A percentile compares a stretch with the other conserved stretches of the same genome.
phyloP scores from a whole-genome alignment of 2,329 filamentous ascomycete species.

The Trichoderma aggressivum region DNA sequence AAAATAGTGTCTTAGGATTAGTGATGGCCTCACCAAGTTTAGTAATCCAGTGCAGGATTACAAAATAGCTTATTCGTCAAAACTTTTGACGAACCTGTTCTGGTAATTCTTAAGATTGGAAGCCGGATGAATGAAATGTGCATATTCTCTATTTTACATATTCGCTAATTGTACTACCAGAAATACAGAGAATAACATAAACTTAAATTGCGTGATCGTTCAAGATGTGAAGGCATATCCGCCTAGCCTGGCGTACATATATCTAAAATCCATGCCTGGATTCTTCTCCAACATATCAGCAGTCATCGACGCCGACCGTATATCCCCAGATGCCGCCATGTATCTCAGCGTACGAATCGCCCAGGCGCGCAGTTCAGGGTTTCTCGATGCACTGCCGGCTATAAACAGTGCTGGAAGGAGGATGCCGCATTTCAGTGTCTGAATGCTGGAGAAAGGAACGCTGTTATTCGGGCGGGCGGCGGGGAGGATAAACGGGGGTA shows the following conservation, averaged over 20 bases:
- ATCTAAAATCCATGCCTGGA: slow-evolving; percentile 23
- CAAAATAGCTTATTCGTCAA: background rate
- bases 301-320: slow-evolving; percentile 20
- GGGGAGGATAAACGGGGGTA: slow-evolving; percentile 23
- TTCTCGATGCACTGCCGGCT: slow-evolving; percentile 18
- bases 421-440: slow-evolving; percentile 23
- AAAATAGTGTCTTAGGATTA: background rate
- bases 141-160: background rate
- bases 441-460: slow-evolving; percentile 21
- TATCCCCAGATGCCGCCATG: slow-evolving; percentile 22
- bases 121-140: background rate
- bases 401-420: slow-evolving; percentile 24
- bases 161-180: background rate
- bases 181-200: background rate
- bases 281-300: slow-evolving; percentile 17
- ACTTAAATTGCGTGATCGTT: background rate
- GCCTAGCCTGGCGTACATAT: slow-evolving; percentile 26
- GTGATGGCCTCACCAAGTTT: background rate
- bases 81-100: background rate
- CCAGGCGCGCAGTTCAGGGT: slow-evolving; percentile 18
- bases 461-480: slow-evolving; percentile 8
- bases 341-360: slow-evolving; percentile 16
- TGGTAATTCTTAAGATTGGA: background rate
- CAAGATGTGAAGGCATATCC: slow-evolving; percentile 28
- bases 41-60: background rate